Percentiles rank a stretch among this genome's conserved stretches.
These are phyloP conservation scores for Parathielavia appendiculata DNA, from an alignment of 495 filamentous ascomycete species.

Conservation along the genomic window DNA sequence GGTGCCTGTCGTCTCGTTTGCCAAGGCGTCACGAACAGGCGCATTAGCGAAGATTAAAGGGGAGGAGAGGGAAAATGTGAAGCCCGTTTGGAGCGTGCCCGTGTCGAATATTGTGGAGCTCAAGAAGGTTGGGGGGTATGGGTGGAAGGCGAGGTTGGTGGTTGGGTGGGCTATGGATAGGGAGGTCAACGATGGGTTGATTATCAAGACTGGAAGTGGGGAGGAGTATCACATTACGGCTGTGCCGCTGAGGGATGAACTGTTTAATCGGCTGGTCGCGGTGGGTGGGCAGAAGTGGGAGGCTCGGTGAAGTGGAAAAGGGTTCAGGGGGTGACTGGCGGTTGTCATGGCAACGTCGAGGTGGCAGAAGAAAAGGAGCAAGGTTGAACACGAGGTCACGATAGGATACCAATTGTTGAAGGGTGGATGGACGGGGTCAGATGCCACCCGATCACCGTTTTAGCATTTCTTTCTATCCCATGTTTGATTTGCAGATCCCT, in stretches of 20 bases:
- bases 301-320: conserved; percentile 51
- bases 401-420: neutral
- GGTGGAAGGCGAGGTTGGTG: conserved; percentile 83
- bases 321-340: neutral
- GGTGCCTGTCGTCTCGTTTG: conserved; percentile 57
- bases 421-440: neutral
- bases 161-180: conserved; percentile 75
- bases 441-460: neutral
- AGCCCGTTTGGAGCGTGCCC: conserved; percentile 50
- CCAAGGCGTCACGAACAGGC: conserved; percentile 31
- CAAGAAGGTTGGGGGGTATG: conserved; percentile 77
- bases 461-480: neutral
- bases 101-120: conserved; percentile 56
- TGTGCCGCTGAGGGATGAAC: conserved; percentile 66
- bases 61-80: conserved; percentile 47
- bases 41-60: conserved; percentile 41
- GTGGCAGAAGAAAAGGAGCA: neutral
- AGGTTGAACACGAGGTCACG: neutral
- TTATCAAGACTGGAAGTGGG: conserved; percentile 56
- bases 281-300: conserved; percentile 89
- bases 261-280: conserved; percentile 80
- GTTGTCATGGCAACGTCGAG: conserved; percentile 4
- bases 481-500: neutral
- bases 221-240: conserved; percentile 62
- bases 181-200: conserved; percentile 73